Evolutionary conservation across 1,139 yeast species (phyloP), one percentile per base, ranked within the genome.

Genomic region (Meyerozyma elateridarum): DNA sequence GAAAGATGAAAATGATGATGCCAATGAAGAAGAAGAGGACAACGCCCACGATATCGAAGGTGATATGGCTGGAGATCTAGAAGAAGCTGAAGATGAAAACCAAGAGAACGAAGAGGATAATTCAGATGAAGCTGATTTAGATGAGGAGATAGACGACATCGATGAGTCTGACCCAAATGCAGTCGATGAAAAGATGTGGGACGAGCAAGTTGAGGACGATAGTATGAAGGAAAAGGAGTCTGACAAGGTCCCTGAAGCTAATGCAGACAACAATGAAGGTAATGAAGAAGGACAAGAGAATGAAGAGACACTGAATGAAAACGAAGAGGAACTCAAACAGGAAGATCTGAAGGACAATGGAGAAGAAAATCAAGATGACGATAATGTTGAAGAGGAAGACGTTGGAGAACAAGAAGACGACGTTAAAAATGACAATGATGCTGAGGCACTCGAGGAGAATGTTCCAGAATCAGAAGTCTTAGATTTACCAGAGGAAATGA

Each of bases 171-270:
- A 91, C 66, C 96, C 96, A 2, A 85, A 89, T 56, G 95, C 95
- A 5, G 77, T 91, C 31, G 98, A 93, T 55, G 98, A 93, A 47
- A 91, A 91, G 62, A 85, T 91, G 96, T 91, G 98, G 98, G 94
- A 91, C 49, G 97, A 88, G 50, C 88, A 89, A 54, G 84, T 84
- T 9, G 73, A 79, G 35, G 89, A 84, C 8, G 78, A 79, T 35
- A 70, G 73, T 5, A 24, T 24, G 26, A 79, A 82, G 49, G 87
- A 82, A 48, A 81, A 82, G 49, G 82, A 81, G 30, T 73, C 87
- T 13, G 88, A 84, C 21, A 67, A 75, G 35, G 63, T 79, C 55
- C 80, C 85, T 1, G 77, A 79, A 17, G 65, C 73, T 36, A 64
- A 69, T 17, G 67, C 73, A 33, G 81, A 80, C 38, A 79, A 81